Conservation (phyloP, 495 filamentous ascomycete species). For the Xylaria acuta region DNA sequence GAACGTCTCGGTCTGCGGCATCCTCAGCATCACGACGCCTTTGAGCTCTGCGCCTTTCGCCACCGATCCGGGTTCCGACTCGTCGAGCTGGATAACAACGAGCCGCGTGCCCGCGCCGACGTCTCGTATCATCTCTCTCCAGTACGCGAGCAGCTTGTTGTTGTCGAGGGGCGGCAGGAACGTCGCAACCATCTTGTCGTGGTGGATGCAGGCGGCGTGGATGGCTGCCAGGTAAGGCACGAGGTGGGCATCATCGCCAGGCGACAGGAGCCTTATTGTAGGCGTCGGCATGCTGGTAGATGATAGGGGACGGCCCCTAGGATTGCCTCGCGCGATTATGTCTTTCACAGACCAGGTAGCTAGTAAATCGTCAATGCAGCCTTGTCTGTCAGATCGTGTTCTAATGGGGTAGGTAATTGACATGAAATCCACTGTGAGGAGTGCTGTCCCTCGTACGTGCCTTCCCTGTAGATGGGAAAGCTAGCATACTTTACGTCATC, state of each 20-base stretch:
- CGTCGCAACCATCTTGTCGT: constrained; percentile 46
- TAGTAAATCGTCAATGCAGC: background rate
- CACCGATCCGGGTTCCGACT: constrained; percentile 31
- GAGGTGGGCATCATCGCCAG: constrained; percentile 42
- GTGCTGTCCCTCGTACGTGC: background rate
- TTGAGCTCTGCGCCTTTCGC: constrained; percentile 41
- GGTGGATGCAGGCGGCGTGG: constrained; percentile 47
- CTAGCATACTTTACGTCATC: background rate
- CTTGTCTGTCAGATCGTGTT: background rate
- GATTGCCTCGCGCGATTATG: background rate
- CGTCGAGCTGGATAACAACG: constrained; percentile 44
- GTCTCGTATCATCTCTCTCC: constrained; percentile 48
- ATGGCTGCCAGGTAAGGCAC: constrained; percentile 49
- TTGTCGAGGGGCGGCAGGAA: constrained; percentile 47
- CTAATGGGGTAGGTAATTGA: too few species aligned
- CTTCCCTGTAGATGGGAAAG: background rate
- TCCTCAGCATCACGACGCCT: constrained; percentile 47
- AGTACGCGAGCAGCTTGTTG: constrained; percentile 49
- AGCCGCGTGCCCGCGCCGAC: constrained; percentile 38
- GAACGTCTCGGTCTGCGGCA: constrained; percentile 45
- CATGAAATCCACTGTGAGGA: background rate
- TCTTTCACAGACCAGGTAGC: background rate
- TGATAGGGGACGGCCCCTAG: background rate
- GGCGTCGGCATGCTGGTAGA: background rate
- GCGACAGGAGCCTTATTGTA: constrained; percentile 33